Evolutionary conservation across 2,329 filamentous ascomycete species (phyloP), one percentile per base, ranked within the genome.

Genomic region (Rutstroemia sydowiana): DNA sequence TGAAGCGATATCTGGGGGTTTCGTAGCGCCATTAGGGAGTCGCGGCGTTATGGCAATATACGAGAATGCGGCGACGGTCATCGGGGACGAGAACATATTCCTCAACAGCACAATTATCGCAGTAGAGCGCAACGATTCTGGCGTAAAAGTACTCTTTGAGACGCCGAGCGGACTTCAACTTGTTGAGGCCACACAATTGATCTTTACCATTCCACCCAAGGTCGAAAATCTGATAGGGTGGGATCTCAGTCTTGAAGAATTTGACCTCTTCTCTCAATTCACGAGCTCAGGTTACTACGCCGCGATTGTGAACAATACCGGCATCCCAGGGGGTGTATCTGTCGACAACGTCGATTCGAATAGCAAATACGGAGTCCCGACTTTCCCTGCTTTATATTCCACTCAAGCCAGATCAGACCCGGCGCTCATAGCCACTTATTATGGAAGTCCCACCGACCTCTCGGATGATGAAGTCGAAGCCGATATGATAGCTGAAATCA

Each of bases 181-280:
- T 11, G 63, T 76, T 40, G 53, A 62, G 41, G 70, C 70, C 3
- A 67, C 67, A 32, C 69, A 71, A 47, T 57, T 76, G 1, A 55
- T 77, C 10, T 63, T 71, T 16, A 61, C 71, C n/a, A 66, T 71
- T 8, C 73, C 73, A 0, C 73, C 70, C 2, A 64, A 63, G 28
- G 41, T 69, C 3, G 56, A 66, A 0, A 68, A 66, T 45, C 61
- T 75, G 4, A 5, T 49, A 0, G 59, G 58, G 0, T 71, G 73
- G 53, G 69, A 70, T 50, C 61, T 75, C 5, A 60, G 58, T 32
- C 1, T 44, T 0, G 36, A 57, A 0, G 74, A 77, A 51, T 45
- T 16, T 1, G 20, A 39, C 0, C 28, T 74, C 3, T 74, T 76
- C 48, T 16, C 50, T 2, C 64, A 71, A 50, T 71, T 72, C 54